Base-by-base conservation (phyloP, 2,329 filamentous ascomycete species). In the Pyrenochaeta sp. region DNA sequence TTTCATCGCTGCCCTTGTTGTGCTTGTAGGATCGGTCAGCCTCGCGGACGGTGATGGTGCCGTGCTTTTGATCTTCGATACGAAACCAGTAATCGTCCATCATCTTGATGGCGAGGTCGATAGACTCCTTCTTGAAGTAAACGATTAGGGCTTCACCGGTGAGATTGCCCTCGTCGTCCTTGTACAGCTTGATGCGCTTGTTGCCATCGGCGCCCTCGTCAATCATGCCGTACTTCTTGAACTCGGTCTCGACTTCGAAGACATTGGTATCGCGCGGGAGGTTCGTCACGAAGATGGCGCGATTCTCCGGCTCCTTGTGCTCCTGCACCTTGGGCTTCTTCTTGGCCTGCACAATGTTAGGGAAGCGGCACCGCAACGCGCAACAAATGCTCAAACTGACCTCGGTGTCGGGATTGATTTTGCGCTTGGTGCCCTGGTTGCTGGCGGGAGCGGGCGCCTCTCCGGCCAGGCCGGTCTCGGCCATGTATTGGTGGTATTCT, bases 101-200 rank as follows among this genome's bases (percentile, higher is more conserved):
- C 61, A 94, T 79, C 75, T 86, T 84, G 54, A 93, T 88, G 30
- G 90, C 90, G 75, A 91, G 87, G 28, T 88, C 78, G 45, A 99
- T 93, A n/a, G 89, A 95, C 66, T 96, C 91, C 0, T 91, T 88
- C 60, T 94, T 90, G 81, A 96, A 96, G 74, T 95, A 99, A 23
- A 97, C 89, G 41, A 99, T 79, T 21, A 99, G 80, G 2, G 90
- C 92, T 67, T 97, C 92, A 48, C 94, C 94, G 68, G 96, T 97
- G 79, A 96, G 96, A 11, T 84, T 82, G 14, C 91, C 94, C 1
- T 86, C 74, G 1, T 88, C 84, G 67, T 96, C 86, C 14, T 79
- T 84, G 74, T 99, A 99, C 71, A 99, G 84, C 75, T 96, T 97
- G 73, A 99, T 93, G 24, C 94, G 87, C 30, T 90, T 90, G 31